Percentiles rank a stretch among this genome's conserved stretches.
phyloP scores from a whole-genome alignment of 345 rosid species.

The Linum tenue region DNA sequence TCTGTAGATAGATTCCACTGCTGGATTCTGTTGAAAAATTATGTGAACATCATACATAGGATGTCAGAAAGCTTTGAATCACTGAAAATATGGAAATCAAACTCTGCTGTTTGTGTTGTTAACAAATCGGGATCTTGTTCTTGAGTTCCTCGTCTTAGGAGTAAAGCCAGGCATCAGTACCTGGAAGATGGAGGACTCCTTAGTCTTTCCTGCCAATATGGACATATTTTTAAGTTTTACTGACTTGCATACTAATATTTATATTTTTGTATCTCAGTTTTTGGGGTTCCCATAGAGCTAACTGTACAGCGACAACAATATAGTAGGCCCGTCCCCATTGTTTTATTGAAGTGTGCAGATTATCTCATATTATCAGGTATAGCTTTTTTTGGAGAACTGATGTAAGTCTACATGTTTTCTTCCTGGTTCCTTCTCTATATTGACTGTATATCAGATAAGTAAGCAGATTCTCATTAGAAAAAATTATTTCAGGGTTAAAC shows the following conservation, averaged over 20 bases:
- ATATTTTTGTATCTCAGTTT: conserved; percentile 35
- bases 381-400: conserved; percentile 1
- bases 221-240: background rate
- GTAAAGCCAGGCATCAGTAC: background rate
- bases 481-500: conserved; percentile 45
- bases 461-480: background rate
- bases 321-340: conserved; percentile 53
- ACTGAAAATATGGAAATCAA: too few species aligned
- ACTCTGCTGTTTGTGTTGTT: too few species aligned
- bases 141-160: background rate
- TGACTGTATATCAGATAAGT: background rate
- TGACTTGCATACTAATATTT: background rate
- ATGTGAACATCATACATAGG: background rate
- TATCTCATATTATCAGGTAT: conserved; percentile 77
- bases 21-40: conserved; percentile 6
- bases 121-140: background rate
- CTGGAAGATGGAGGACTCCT: background rate
- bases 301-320: conserved; percentile 67
- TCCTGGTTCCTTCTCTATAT: background rate
- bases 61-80: background rate
- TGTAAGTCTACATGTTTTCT: background rate
- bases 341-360: conserved; percentile 70
- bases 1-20: background rate
- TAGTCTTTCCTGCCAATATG: background rate
- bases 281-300: conserved; percentile 81